A percentile compares a stretch with the other conserved stretches of the same genome.
Evolutionary conservation across 1,284 basidiomycete genomes (phyloP).

Genomic region (Laetiporus sulphureus): DNA sequence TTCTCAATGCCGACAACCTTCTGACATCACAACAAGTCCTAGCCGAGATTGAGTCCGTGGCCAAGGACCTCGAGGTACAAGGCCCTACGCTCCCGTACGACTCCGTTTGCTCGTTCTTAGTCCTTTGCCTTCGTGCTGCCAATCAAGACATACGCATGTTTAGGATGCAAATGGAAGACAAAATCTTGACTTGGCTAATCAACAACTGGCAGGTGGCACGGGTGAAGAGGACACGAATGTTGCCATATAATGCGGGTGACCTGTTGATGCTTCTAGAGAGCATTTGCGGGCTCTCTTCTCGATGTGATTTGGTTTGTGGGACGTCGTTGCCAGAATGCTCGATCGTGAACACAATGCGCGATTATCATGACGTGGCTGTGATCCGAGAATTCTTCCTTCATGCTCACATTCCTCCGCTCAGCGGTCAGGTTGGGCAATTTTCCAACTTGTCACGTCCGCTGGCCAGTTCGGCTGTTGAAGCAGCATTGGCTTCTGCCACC

Average conservation of each 20-base stretch:
- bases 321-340: slow-evolving; percentile 58
- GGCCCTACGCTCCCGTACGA: slow-evolving; percentile 82
- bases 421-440: neutral
- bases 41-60: slow-evolving; percentile 67
- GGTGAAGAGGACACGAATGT: slow-evolving; percentile 30
- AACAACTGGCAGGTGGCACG: slow-evolving; percentile 57
- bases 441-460: too few species aligned
- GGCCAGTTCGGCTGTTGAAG: too few species aligned
- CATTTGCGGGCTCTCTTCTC: slow-evolving; percentile 49
- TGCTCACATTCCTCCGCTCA: slow-evolving; percentile 49
- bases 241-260: slow-evolving; percentile 52
- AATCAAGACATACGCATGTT: slow-evolving; percentile 77
- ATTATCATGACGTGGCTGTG: slow-evolving; percentile 47
- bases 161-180: slow-evolving; percentile 76
- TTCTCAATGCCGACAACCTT: slow-evolving; percentile 35
- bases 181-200: slow-evolving; percentile 78
- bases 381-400: slow-evolving; percentile 68
- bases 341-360: slow-evolving; percentile 53
- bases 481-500: too few species aligned
- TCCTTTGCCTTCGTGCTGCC: slow-evolving; percentile 57
- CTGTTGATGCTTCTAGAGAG: slow-evolving; percentile 56
- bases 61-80: slow-evolving; percentile 80
- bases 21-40: slow-evolving; percentile 54
- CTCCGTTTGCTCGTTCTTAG: slow-evolving; percentile 78
- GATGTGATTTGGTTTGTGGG: slow-evolving; percentile 38